Percentiles rank a stretch among this genome's conserved stretches.
Conservation (phyloP, 768 basidiomycete genomes). For the Mycena crocata region DNA sequence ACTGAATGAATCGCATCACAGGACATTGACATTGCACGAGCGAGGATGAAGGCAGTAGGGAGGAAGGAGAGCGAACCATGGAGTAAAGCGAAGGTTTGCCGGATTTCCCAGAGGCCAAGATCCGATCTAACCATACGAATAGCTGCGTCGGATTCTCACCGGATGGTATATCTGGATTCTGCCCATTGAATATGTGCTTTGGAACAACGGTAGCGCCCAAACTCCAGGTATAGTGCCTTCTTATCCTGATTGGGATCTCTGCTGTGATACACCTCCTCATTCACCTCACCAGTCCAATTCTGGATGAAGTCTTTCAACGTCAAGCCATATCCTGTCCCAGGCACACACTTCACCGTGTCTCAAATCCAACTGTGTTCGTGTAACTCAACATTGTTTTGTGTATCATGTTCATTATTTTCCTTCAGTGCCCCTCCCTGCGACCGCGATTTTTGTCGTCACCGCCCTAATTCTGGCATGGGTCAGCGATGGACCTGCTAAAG, state of each 20-base stretch:
- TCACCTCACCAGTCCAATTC: constrained; percentile 31
- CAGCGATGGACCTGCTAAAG: constrained; percentile 32
- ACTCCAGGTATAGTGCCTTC: too few species aligned
- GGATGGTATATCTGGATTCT: constrained; percentile 33
- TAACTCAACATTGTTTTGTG: not conserved
- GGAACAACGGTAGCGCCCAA: constrained; percentile 33
- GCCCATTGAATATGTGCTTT: constrained; percentile 33
- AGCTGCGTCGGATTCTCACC: constrained; percentile 29
- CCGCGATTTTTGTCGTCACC: constrained; percentile 29
- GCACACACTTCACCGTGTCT: constrained; percentile 24
- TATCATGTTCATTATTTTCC: not conserved
- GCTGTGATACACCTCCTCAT: too few species aligned
- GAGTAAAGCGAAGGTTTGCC: constrained; percentile 21
- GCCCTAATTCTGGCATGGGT: constrained; percentile 31
- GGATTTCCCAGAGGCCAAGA: not conserved
- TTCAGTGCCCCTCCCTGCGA: constrained; percentile 32
- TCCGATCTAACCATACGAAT: not conserved
- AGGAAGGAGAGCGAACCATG: constrained; percentile 31
- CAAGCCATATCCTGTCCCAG: constrained; percentile 33
- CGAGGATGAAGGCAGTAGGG: constrained; percentile 33
- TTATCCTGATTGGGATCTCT: too few species aligned
- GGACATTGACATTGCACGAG: constrained; percentile 30
- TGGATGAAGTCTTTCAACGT: constrained; percentile 37
- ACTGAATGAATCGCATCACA: not conserved
- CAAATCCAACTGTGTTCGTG: constrained; percentile 33